Percentiles rank a stretch among this genome's conserved stretches.
These are phyloP conservation scores for Dendrothele bispora DNA, from an alignment of 768 basidiomycete species.

Conservation along the genomic window DNA sequence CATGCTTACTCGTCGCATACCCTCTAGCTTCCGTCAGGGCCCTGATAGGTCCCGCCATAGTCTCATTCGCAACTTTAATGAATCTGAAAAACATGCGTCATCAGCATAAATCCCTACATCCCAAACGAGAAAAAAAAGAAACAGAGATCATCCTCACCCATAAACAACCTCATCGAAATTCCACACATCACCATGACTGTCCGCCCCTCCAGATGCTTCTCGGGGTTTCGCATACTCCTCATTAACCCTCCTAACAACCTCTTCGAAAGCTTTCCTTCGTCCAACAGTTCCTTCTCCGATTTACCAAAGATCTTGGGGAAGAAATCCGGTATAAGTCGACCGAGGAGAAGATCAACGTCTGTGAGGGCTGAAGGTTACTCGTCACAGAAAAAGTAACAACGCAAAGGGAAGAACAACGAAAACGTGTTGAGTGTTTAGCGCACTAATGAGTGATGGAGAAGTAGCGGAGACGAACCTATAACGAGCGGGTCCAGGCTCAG, in stretches of 20 bases:
- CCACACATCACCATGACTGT: no score
- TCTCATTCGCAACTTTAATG: conserved; percentile 95
- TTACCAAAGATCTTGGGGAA: conserved; percentile 96
- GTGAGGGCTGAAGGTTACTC: conserved; percentile 91
- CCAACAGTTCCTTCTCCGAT: conserved; percentile 84
- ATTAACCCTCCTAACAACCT: conserved; percentile 71
- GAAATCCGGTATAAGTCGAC: conserved; percentile 83
- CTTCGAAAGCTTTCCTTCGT: conserved; percentile 66
- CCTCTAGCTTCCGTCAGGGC: conserved; percentile 89
- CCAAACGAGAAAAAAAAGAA: background rate
- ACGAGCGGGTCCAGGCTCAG: conserved; percentile 91
- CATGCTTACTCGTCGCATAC: conserved; percentile 75
- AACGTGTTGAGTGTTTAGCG: no score
- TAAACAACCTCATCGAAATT: conserved; percentile 84
- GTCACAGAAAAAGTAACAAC: conserved; percentile 69
- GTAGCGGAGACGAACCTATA: conserved; percentile 70
- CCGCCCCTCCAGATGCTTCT: no score
- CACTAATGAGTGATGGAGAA: no score
- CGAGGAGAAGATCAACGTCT: conserved; percentile 88
- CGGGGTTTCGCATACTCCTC: conserved; percentile 54
- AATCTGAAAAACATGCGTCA: conserved; percentile 49
- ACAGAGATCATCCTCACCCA: conserved; percentile 53
- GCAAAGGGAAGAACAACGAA: no score
- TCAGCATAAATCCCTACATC: no score
- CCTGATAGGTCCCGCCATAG: conserved; percentile 92